Evolutionary conservation across 176 grass and related monocot genomes (phyloP).

Genomic region (Cymbopogon citratus): DNA sequence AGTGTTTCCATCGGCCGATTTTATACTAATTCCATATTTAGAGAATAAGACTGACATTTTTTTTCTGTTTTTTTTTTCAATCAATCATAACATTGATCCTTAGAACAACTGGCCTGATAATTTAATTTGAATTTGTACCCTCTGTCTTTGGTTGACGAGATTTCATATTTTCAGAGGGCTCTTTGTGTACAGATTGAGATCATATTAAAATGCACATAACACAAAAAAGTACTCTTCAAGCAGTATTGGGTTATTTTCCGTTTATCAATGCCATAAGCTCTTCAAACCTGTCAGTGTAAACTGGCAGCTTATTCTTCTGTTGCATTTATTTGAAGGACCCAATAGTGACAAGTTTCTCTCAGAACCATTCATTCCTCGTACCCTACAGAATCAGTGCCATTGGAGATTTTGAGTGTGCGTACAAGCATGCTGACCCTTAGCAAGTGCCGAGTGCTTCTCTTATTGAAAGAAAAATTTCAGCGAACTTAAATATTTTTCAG

Average conservation of each 20-base stretch:
- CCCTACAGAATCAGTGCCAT: neutral
- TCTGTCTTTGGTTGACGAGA: neutral
- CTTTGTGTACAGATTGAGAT: neutral
- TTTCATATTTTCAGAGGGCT: neutral
- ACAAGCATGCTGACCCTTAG: no score
- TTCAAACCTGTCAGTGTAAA: neutral
- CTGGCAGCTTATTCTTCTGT: neutral
- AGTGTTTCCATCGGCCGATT: neutral
- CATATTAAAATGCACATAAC: neutral
- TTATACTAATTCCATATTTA: neutral
- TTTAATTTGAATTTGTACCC: neutral
- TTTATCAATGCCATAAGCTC: neutral
- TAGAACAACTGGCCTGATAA: neutral
- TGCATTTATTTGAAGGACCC: neutral
- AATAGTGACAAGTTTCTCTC: neutral
- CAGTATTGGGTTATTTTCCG: neutral
- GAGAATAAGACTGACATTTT: neutral
- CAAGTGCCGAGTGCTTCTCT: neutral
- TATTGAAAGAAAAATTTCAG: neutral
- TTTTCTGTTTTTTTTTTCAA: no score
- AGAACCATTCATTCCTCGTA: neutral
- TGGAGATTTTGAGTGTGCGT: no score
- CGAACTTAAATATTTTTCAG: neutral
- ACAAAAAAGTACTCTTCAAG: neutral
- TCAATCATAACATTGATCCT: neutral